phyloP scores from a whole-genome alignment of 2,329 filamentous ascomycete genomes.

The Diaporthe eres region DNA sequence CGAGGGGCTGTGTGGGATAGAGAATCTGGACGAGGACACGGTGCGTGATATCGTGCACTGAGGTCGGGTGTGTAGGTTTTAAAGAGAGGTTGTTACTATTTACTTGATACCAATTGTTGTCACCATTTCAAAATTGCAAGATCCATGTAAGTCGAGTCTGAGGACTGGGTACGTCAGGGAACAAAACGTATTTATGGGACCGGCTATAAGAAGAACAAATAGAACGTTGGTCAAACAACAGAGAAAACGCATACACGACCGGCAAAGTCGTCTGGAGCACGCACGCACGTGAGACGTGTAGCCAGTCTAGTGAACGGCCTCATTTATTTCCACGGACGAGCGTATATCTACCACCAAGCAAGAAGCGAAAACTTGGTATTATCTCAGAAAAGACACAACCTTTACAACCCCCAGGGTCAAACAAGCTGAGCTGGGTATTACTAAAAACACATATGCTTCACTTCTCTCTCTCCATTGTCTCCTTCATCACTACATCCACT shows the following conservation, averaged over 20 bases:
- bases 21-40: conserved; percentile 15
- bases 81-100: neutral
- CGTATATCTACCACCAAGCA: neutral
- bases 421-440: conserved; percentile 33
- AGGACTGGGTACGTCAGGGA: neutral
- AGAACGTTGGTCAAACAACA: neutral
- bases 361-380: conserved; percentile 31
- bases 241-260: too few species aligned
- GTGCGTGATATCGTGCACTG: conserved; percentile 28
- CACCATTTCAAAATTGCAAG: neutral
- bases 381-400: conserved; percentile 18
- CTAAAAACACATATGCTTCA: conserved; percentile 20
- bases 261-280: too few species aligned
- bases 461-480: conserved; percentile 29
- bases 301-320: neutral
- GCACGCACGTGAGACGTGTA: neutral
- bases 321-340: neutral
- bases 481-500: neutral
- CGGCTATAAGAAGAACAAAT: neutral
- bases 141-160: neutral
- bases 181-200: too few species aligned
- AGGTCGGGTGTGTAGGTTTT: neutral
- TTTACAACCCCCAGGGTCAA: conserved; percentile 28
- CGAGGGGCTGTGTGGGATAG: conserved; percentile 18
- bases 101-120: neutral